Conservation (phyloP, 257 asterid species). For the Salvia splendens region DNA sequence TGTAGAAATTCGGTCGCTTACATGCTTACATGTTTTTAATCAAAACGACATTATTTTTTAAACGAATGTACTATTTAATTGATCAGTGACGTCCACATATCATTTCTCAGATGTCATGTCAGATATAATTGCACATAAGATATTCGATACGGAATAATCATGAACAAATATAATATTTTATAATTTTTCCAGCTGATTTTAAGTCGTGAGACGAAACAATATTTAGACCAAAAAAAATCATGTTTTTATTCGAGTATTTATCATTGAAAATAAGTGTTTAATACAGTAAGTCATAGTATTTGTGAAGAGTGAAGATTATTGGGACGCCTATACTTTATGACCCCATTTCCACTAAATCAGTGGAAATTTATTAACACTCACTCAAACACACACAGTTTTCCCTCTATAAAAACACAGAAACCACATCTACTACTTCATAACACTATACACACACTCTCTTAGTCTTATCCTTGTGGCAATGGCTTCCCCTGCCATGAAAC, state of each 20-base stretch:
- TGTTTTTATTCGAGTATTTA: no score
- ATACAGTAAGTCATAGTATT: conserved; percentile 26
- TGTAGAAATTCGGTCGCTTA: no score
- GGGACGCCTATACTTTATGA: conserved; percentile 11
- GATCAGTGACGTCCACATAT: no score
- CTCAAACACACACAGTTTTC: not conserved
- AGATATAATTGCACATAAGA: no score
- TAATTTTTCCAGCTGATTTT: no score
- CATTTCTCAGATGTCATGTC: no score
- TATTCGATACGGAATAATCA: no score
- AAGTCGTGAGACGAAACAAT: not conserved
- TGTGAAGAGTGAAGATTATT: no score
- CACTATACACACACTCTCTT: conserved; percentile 25
- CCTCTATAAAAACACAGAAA: conserved; percentile 51
- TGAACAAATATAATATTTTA: no score
- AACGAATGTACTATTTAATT: no score
- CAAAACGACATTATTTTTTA: no score
- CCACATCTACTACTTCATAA: conserved; percentile 19
- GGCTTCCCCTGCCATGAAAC: conserved; percentile 51
- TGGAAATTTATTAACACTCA: conserved; percentile 32
- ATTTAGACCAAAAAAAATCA: not conserved
- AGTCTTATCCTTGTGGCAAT: conserved; percentile 30
- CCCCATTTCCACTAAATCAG: conserved; percentile 54
- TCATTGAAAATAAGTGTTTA: not conserved
- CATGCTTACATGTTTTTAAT: no score